These are phyloP conservation scores for Silene conica DNA, from an alignment of 148 eudicot species.

Conservation along the genomic window DNA sequence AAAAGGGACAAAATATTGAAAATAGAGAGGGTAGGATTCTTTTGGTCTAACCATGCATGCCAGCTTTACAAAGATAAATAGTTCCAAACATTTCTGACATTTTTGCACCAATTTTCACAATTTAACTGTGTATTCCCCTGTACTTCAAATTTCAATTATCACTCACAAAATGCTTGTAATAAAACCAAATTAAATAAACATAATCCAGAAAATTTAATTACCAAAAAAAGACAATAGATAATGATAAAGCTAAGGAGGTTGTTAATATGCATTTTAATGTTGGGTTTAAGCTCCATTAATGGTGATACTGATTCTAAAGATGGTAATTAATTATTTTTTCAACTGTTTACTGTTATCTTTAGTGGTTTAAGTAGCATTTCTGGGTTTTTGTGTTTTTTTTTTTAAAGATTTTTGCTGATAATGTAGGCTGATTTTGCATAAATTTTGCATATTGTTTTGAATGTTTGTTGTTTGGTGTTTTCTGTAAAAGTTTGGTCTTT, in stretches of 20 bases:
- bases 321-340: neutral
- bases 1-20: conserved; percentile 6
- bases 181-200: neutral
- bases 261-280: conserved; percentile 1
- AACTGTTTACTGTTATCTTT: neutral
- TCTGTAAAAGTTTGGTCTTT: neutral
- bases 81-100: neutral
- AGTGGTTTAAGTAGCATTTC: neutral
- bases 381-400: neutral
- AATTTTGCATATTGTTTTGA: neutral
- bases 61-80: conserved; percentile 3
- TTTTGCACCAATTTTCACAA: neutral
- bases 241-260: conserved; percentile 1
- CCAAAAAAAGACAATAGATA: neutral
- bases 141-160: conserved; percentile 2
- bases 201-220: neutral
- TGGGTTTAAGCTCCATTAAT: conserved; percentile 3
- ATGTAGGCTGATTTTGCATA: neutral
- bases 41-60: conserved; percentile 4
- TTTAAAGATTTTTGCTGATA: neutral
- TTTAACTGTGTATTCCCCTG: conserved; percentile 1
- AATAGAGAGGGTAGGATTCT: conserved; percentile 5
- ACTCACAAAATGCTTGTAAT: neutral
- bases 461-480: neutral
- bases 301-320: conserved; percentile 3